Evolutionary conservation across 768 basidiomycete genomes (phyloP).

Genomic region (Lactifluus hygrophoroides): DNA sequence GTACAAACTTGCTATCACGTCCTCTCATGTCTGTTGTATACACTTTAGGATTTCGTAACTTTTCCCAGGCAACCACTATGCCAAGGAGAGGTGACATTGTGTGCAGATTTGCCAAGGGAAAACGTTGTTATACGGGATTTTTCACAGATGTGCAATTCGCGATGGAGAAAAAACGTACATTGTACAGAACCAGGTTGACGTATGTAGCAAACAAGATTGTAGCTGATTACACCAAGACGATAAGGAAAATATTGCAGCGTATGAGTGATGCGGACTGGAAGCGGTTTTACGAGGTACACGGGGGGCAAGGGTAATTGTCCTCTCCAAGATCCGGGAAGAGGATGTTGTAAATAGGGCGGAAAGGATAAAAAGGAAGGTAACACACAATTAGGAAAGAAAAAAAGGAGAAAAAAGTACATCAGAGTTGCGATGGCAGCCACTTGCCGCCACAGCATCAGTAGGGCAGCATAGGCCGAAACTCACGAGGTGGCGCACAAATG

Average conservation of each 20-base stretch:
- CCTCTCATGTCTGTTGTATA: slow-evolving; percentile 6
- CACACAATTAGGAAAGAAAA: not conserved
- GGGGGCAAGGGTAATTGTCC: not conserved
- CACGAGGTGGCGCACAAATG: not conserved
- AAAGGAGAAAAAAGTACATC: not conserved
- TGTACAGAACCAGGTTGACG: slow-evolving; percentile 10
- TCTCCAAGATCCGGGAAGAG: slow-evolving; percentile 8
- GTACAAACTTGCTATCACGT: not conserved
- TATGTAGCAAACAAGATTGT: slow-evolving; percentile 10
- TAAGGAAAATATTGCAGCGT: slow-evolving; percentile 9
- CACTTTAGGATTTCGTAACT: not conserved
- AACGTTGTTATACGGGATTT: not conserved
- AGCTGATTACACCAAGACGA: slow-evolving; percentile 12
- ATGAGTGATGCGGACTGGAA: not conserved
- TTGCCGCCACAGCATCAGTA: not conserved
- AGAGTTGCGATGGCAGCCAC: slow-evolving; percentile 1
- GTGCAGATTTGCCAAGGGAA: not conserved
- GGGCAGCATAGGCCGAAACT: not conserved
- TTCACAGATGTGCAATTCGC: not conserved
- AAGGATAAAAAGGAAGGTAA: not conserved
- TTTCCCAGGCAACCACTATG: not conserved
- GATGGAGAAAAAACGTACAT: not conserved
- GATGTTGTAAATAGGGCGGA: not conserved
- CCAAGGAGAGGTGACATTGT: not conserved
- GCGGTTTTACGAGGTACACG: not conserved